These are phyloP conservation scores for Penicillium taxi DNA, from an alignment of 495 filamentous ascomycete genomes.

Conservation along the genomic window DNA sequence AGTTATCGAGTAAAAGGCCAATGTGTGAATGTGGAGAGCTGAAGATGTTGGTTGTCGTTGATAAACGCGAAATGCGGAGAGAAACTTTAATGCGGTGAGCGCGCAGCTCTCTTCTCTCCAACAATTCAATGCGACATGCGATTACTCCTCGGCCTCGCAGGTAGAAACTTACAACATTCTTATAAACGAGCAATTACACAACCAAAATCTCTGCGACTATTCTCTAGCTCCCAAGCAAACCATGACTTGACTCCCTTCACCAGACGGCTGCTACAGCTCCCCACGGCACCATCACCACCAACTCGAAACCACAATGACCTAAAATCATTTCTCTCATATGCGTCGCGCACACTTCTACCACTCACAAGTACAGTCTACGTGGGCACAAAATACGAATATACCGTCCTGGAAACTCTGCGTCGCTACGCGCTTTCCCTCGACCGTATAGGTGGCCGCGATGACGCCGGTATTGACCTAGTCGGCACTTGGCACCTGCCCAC, in stretches of 20 bases:
- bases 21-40: slow-evolving; percentile 2
- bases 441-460: slow-evolving; percentile 65
- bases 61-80: slow-evolving; percentile 23
- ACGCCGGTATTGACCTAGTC: slow-evolving; percentile 77
- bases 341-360: slow-evolving; percentile 38
- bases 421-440: slow-evolving; percentile 56
- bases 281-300: slow-evolving; percentile 33
- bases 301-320: slow-evolving; percentile 57
- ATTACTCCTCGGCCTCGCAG: slow-evolving; percentile 12
- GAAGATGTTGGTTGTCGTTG: slow-evolving; percentile 4
- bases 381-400: slow-evolving; percentile 65
- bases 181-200: not conserved
- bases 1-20: not conserved
- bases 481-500: slow-evolving; percentile 66
- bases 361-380: slow-evolving; percentile 32
- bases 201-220: slow-evolving; percentile 5
- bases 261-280: slow-evolving; percentile 35
- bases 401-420: slow-evolving; percentile 53
- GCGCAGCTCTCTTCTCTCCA: slow-evolving; percentile 1
- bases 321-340: slow-evolving; percentile 64
- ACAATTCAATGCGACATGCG: slow-evolving; percentile 18
- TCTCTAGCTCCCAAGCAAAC: slow-evolving; percentile 10
- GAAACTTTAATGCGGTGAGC: slow-evolving; percentile 21
- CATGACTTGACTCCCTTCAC: slow-evolving; percentile 27
- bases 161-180: slow-evolving; percentile 2